A percentile compares a stretch with the other conserved stretches of the same genome.
Evolutionary conservation across 2,329 filamentous ascomycete genomes (phyloP).

Genomic region (Penicillium freii): DNA sequence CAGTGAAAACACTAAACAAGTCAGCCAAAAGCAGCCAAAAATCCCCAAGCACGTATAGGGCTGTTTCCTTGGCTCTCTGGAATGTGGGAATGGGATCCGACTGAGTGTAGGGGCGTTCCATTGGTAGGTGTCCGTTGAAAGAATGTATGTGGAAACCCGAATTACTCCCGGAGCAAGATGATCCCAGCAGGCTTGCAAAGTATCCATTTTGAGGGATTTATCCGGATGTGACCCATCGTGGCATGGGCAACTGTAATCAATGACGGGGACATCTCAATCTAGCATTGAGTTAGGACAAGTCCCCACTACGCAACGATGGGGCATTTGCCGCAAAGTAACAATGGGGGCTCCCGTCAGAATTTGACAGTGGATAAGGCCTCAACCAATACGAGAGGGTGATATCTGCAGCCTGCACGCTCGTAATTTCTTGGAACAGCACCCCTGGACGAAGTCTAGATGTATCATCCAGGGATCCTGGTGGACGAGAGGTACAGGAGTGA

Average conservation of each 20-base stretch:
- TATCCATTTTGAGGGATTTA: not conserved
- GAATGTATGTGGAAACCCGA: constrained; percentile 3
- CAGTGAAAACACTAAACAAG: not conserved
- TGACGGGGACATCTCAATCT: constrained; percentile 11
- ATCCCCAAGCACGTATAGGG: not conserved
- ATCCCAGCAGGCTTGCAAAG: not conserved
- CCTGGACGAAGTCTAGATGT: constrained; percentile 14
- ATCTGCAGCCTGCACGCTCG: not conserved
- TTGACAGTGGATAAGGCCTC: not conserved
- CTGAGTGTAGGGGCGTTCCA: not conserved
- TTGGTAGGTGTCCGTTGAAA: not conserved
- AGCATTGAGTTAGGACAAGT: not conserved
- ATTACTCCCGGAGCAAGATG: not conserved
- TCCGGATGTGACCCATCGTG: not conserved
- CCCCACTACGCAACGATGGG: not conserved
- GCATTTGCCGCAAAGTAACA: not conserved
- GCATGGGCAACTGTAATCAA: constrained; percentile 7
- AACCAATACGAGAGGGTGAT: not conserved
- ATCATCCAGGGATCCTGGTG: constrained; percentile 17
- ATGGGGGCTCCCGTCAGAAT: not conserved
- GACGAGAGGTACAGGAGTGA: constrained; percentile 13
- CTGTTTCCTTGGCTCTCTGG: not conserved
- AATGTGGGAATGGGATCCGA: constrained; percentile 4
- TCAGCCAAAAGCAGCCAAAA: not conserved
- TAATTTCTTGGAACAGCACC: not conserved